phyloP scores from a whole-genome alignment of 1,284 basidiomycete species.

The Schizophyllum amplum region DNA sequence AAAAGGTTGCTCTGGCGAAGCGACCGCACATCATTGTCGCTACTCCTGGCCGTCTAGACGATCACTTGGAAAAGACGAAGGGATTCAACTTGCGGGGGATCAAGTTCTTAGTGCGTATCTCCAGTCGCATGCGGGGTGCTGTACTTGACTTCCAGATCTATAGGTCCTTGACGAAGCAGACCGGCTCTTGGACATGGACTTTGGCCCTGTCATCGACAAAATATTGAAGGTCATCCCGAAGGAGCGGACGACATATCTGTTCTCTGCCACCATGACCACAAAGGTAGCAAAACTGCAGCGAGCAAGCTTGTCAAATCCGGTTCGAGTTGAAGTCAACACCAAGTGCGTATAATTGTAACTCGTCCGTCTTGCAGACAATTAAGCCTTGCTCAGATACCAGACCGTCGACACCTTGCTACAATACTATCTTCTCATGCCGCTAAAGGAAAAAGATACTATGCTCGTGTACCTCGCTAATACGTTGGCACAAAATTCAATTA shows the following conservation, averaged over 20 bases:
- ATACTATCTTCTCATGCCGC: slow-evolving; percentile 93
- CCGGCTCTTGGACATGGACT: slow-evolving; percentile 94
- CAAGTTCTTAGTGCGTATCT: slow-evolving; percentile 75
- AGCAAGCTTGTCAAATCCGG: slow-evolving; percentile 91
- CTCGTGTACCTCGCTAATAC: slow-evolving; percentile 88
- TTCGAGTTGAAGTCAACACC: slow-evolving; percentile 90
- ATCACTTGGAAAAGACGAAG: slow-evolving; percentile 97
- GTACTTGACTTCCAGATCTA: background rate
- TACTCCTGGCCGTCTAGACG: slow-evolving; percentile 91
- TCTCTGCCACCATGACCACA: slow-evolving; percentile 99
- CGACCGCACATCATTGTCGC: slow-evolving; percentile 95
- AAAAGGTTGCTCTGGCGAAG: slow-evolving; percentile 91
- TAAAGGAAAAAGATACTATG: slow-evolving; percentile 89
- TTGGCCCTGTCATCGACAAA: slow-evolving; percentile 95
- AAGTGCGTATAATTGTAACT: slow-evolving; percentile 50
- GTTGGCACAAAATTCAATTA: slow-evolving; percentile 87
- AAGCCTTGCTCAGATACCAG: slow-evolving; percentile 70
- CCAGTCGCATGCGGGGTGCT: background rate
- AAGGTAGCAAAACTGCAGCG: slow-evolving; percentile 97
- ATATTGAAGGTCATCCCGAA: slow-evolving; percentile 93
- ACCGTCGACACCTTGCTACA: slow-evolving; percentile 95
- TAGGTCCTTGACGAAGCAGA: slow-evolving; percentile 98
- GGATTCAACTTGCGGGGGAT: slow-evolving; percentile 87
- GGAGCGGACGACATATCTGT: slow-evolving; percentile 93
- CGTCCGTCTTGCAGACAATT: slow-evolving; percentile 1